Conservation (phyloP, 176 grass and related monocot genomes). For the Alopecurus myosuroides region DNA sequence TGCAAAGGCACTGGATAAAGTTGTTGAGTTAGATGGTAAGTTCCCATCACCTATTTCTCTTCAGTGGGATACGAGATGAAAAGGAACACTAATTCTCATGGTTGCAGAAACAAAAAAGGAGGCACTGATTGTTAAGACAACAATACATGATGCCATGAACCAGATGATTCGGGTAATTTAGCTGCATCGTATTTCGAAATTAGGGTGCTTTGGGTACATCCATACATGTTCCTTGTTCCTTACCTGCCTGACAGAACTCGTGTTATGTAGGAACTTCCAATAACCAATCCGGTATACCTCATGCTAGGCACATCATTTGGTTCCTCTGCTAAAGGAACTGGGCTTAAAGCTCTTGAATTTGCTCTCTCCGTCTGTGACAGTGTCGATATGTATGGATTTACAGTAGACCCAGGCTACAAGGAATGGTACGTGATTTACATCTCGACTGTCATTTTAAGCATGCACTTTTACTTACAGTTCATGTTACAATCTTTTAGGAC, state of each 20-base stretch:
- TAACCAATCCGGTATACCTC: constrained; percentile 83
- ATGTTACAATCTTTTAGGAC: constrained; percentile 57
- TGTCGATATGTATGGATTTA: constrained; percentile 98
- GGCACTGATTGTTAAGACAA: constrained; percentile 81
- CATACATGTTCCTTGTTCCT: constrained; percentile 13
- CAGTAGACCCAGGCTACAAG: constrained; percentile 96
- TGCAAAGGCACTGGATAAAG: constrained; percentile 98
- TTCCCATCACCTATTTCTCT: not conserved
- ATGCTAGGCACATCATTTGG: constrained; percentile 92
- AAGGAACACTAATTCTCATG: constrained; percentile 9
- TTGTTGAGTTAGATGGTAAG: constrained; percentile 90
- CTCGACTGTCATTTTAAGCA: not conserved
- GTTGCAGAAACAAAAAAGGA: constrained; percentile 87
- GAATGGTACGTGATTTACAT: constrained; percentile 56
- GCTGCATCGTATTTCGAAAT: not conserved
- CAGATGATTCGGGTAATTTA: constrained; percentile 84
- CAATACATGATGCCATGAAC: constrained; percentile 98
- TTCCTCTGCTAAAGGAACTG: constrained; percentile 96
- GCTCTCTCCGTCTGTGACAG: constrained; percentile 80
- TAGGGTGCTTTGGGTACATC: not conserved
- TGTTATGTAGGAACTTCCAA: constrained; percentile 73
- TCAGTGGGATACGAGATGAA: not conserved
- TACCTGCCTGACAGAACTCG: constrained; percentile 2
- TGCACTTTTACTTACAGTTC: constrained; percentile 19
- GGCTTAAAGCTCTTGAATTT: constrained; percentile 94